These are phyloP conservation scores for Xylariaceae sp. DNA, from an alignment of 2,329 filamentous ascomycete genomes.

Conservation along the genomic window DNA sequence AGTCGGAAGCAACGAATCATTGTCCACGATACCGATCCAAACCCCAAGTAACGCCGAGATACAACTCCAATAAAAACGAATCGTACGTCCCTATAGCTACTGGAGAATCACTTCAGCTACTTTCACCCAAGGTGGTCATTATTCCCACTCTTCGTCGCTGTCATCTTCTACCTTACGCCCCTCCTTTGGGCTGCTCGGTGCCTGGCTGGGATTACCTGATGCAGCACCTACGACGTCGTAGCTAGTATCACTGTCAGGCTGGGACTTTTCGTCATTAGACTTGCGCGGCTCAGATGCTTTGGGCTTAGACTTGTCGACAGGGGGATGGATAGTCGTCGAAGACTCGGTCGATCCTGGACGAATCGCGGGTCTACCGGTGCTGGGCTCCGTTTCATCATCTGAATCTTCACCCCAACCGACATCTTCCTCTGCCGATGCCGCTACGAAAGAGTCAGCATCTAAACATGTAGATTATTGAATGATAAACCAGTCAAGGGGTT, in stretches of 20 bases:
- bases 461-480: neutral
- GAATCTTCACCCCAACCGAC: slow-evolving; percentile 52
- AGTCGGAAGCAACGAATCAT: slow-evolving; percentile 13
- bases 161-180: slow-evolving; percentile 59
- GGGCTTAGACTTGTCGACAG: slow-evolving; percentile 29
- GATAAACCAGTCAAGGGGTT: neutral
- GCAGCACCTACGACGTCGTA: slow-evolving; percentile 86
- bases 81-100: too few species aligned
- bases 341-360: slow-evolving; percentile 44
- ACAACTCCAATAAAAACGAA: slow-evolving; percentile 6
- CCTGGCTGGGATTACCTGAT: slow-evolving; percentile 73
- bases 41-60: slow-evolving; percentile 13
- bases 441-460: slow-evolving; percentile 32
- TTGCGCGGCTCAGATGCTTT: slow-evolving; percentile 54
- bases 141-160: slow-evolving; percentile 45
- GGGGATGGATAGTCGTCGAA: slow-evolving; percentile 57
- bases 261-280: slow-evolving; percentile 85
- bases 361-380: neutral
- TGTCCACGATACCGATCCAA: slow-evolving; percentile 15
- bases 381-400: slow-evolving; percentile 19
- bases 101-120: too few species aligned
- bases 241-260: slow-evolving; percentile 89
- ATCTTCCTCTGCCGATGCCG: slow-evolving; percentile 68
- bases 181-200: slow-evolving; percentile 63
- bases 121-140: neutral